Evolutionary conservation across 768 basidiomycete species (phyloP).

Genomic region (Amanita phalloides): DNA sequence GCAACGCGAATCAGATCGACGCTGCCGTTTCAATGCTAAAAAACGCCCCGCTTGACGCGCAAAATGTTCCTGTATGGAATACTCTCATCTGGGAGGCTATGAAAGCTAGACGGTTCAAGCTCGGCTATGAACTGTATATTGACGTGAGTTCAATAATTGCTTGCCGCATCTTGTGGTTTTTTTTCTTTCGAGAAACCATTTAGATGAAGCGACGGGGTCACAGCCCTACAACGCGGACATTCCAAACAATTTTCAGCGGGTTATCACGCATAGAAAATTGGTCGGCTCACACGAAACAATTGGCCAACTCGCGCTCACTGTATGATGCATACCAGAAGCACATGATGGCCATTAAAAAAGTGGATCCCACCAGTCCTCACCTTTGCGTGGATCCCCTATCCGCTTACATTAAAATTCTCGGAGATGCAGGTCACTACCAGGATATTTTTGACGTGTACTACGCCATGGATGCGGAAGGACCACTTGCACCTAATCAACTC

Average conservation of each 20-base stretch:
- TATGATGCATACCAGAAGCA: slow-evolving; percentile 49
- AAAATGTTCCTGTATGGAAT: slow-evolving; percentile 73
- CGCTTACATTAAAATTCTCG: slow-evolving; percentile 59
- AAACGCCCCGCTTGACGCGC: slow-evolving; percentile 59
- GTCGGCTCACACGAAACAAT: slow-evolving; percentile 46
- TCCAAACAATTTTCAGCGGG: slow-evolving; percentile 58
- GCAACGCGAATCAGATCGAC: slow-evolving; percentile 42
- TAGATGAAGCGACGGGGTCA: slow-evolving; percentile 85
- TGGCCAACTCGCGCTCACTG: slow-evolving; percentile 46
- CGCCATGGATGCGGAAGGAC: slow-evolving; percentile 51
- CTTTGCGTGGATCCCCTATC: slow-evolving; percentile 41
- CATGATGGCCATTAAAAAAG: slow-evolving; percentile 34
- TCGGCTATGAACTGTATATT: slow-evolving; percentile 54
- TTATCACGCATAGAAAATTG: slow-evolving; percentile 54
- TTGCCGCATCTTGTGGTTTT: not conserved
- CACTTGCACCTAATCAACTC: slow-evolving; percentile 45
- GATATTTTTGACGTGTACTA: slow-evolving; percentile 72
- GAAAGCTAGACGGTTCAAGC: slow-evolving; percentile 41
- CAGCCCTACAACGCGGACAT: slow-evolving; percentile 57
- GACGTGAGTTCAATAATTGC: slow-evolving; percentile 40
- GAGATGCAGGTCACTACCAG: slow-evolving; percentile 46
- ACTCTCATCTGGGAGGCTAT: slow-evolving; percentile 61
- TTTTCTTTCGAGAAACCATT: not conserved
- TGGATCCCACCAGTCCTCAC: slow-evolving; percentile 35
- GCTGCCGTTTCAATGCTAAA: slow-evolving; percentile 59